phyloP scores from a whole-genome alignment of 73 alveolate genomes.

The Paramecium bursaria region DNA sequence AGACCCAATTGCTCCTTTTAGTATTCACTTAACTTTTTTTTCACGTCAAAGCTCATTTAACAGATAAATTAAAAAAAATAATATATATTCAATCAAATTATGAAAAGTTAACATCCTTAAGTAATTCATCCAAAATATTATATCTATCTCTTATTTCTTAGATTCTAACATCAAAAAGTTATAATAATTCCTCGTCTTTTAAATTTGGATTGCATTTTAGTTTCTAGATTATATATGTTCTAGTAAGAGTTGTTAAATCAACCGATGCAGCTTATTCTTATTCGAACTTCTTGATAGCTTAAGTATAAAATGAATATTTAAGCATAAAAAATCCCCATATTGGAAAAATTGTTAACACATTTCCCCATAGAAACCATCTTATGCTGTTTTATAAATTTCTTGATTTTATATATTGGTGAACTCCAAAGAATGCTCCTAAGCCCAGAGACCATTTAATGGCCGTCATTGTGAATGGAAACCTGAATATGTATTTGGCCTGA shows the following conservation, averaged over 20 bases:
- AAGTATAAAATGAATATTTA: conserved; percentile 62
- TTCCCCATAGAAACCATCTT: conserved; percentile 70
- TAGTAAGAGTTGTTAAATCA: conserved; percentile 45
- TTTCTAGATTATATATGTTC: conserved; percentile 57
- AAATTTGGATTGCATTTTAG: conserved; percentile 38
- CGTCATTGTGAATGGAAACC: conserved; percentile 66
- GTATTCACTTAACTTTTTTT: too few species aligned
- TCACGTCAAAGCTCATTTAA: background rate
- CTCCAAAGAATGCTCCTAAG: conserved; percentile 64
- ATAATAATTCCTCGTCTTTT: conserved; percentile 61
- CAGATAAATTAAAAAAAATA: background rate
- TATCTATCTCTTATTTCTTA: conserved; percentile 13
- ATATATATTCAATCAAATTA: background rate
- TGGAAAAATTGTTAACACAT: conserved; percentile 61
- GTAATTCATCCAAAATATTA: conserved; percentile 10
- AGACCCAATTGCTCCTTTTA: too few species aligned
- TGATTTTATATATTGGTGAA: conserved; percentile 61
- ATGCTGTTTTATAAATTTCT: conserved; percentile 45
- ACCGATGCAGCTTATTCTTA: conserved; percentile 37
- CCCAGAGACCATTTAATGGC: conserved; percentile 69
- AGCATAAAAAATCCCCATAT: conserved; percentile 71
- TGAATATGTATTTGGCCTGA: conserved; percentile 62
- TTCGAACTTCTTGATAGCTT: conserved; percentile 64
- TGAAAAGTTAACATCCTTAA: conserved; percentile 28
- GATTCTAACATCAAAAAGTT: conserved; percentile 15